Evolutionary conservation across 176 grass and related monocot species (phyloP).

Genomic region (Hordeum vulgare): MorexV3_pseudomolecules_assembly NC_058518.1:367224841-367225340

Average conservation of each 20-base stretch:
- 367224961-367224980: slow-evolving; percentile 32
- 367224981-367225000: slow-evolving; percentile 35
- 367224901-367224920: slow-evolving; percentile 28
- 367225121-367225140: background rate
- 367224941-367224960: slow-evolving; percentile 39
- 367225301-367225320: background rate
- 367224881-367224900: slow-evolving; percentile 34
- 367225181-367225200: slow-evolving; percentile 59
- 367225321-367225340: background rate
- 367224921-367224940: slow-evolving; percentile 41
- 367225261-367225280: slow-evolving; percentile 34
- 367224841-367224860: slow-evolving; percentile 16
- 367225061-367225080: background rate
- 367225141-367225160: slow-evolving; percentile 5
- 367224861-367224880: slow-evolving; percentile 25
- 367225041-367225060: slow-evolving; percentile 63
- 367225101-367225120: background rate
- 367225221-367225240: slow-evolving; percentile 1
- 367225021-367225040: slow-evolving; percentile 56
- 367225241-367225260: slow-evolving; percentile 53
- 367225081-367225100: background rate
- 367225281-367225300: background rate
- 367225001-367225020: slow-evolving; percentile 6
- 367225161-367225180: slow-evolving; percentile 5
- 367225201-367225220: slow-evolving; percentile 29